Evolutionary conservation across 2,329 filamentous ascomycete species (phyloP).

Genomic region (Waltergamsia citrina): DNA sequence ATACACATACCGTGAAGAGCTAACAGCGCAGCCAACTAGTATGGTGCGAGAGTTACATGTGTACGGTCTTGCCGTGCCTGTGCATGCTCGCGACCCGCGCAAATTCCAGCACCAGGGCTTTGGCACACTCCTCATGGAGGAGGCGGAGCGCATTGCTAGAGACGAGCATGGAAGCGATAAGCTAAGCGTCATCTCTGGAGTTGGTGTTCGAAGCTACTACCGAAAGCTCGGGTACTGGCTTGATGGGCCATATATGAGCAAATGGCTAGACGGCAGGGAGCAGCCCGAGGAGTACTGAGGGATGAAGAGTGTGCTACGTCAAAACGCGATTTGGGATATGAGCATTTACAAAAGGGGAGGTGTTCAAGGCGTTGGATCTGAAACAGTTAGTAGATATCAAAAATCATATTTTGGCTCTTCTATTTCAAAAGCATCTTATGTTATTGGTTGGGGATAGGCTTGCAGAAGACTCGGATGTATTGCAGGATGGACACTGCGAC

Average conservation of each 20-base stretch:
- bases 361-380: too few species aligned
- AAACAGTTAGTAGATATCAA: too few species aligned
- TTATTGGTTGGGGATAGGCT: too few species aligned
- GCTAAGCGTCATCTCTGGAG: slow-evolving; percentile 95
- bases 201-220: slow-evolving; percentile 94
- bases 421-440: too few species aligned
- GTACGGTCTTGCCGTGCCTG: slow-evolving; percentile 93
- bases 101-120: slow-evolving; percentile 99
- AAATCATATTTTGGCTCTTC: too few species aligned
- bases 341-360: too few species aligned
- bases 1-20: slow-evolving; percentile 85
- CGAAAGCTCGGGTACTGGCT: slow-evolving; percentile 86
- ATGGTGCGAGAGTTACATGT: slow-evolving; percentile 93
- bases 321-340: too few species aligned
- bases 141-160: slow-evolving; percentile 88
- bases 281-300: slow-evolving; percentile 6
- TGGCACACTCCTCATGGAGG: slow-evolving; percentile 93
- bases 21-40: slow-evolving; percentile 78
- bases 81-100: slow-evolving; percentile 86
- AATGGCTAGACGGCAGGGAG: slow-evolving; percentile 45
- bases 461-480: too few species aligned
- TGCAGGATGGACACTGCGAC: too few species aligned
- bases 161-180: slow-evolving; percentile 92
- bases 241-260: slow-evolving; percentile 79
- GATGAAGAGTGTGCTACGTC: too few species aligned